These are phyloP conservation scores for Pseudozyma sp. DNA, from an alignment of 1,284 basidiomycete genomes.

Conservation along the genomic window DNA sequence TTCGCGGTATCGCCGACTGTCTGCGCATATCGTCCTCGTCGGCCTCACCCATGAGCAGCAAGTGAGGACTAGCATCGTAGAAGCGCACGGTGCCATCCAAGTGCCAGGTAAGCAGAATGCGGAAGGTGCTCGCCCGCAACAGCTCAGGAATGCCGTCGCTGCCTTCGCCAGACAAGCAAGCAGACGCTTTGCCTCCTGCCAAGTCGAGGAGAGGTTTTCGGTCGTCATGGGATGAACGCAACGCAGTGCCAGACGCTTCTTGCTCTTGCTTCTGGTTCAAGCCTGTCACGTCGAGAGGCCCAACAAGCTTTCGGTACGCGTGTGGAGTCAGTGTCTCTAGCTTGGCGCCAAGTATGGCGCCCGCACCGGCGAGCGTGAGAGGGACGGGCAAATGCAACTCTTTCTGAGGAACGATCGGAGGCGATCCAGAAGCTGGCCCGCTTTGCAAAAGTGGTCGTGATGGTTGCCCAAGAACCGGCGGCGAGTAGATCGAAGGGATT, in stretches of 20 bases:
- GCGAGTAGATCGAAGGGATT: neutral
- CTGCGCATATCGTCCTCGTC: conserved; percentile 36
- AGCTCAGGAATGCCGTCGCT: conserved; percentile 30
- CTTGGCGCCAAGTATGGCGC: conserved; percentile 58
- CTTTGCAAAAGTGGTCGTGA: neutral
- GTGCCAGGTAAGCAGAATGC: conserved; percentile 64
- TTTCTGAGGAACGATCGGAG: conserved; percentile 17
- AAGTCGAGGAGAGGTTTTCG: conserved; percentile 35
- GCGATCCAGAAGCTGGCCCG: neutral
- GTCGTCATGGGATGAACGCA: conserved; percentile 30
- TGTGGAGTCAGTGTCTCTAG: conserved; percentile 44
- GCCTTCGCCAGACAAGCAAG: conserved; percentile 31
- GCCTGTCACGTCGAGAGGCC: conserved; percentile 37
- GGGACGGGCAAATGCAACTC: conserved; percentile 58
- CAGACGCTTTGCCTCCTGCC: conserved; percentile 51
- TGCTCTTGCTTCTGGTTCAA: conserved; percentile 44
- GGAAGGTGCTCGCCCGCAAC: conserved; percentile 31
- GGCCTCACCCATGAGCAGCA: conserved; percentile 54
- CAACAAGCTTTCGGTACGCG: conserved; percentile 59
- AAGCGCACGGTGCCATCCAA: conserved; percentile 65
- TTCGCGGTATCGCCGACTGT: conserved; percentile 11
- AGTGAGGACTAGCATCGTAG: conserved; percentile 62
- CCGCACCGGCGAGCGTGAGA: conserved; percentile 52
- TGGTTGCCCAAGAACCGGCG: conserved; percentile 1
- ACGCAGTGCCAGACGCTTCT: conserved; percentile 17